phyloP scores from a whole-genome alignment of 139 green algal species.

The Micractinium sp. region DNA sequence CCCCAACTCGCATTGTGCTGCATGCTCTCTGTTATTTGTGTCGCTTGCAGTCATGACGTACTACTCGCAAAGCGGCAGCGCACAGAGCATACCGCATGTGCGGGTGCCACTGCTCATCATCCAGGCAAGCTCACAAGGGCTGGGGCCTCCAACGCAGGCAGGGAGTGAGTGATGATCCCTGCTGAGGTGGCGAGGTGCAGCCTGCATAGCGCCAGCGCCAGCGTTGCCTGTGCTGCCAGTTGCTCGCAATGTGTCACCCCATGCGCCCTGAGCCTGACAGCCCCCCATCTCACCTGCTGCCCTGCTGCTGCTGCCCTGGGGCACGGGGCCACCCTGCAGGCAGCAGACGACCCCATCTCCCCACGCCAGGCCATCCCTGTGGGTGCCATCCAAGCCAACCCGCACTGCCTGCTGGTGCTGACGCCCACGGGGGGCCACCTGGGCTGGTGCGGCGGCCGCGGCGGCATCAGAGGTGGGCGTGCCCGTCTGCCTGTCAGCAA shows the following conservation, averaged over 20 bases:
- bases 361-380: constrained; percentile 76
- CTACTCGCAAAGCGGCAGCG: constrained; percentile 68
- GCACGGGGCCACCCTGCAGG: constrained; percentile 41
- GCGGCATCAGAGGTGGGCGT: constrained; percentile 43
- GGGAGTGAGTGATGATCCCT: not conserved
- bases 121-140: not conserved
- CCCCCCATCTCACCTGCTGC: not conserved
- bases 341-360: constrained; percentile 89
- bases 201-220: not conserved
- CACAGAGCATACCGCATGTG: constrained; percentile 36
- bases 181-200: too few species aligned
- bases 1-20: too few species aligned
- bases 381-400: constrained; percentile 64
- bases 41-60: constrained; percentile 77
- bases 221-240: not conserved
- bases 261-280: not conserved
- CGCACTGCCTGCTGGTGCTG: constrained; percentile 68
- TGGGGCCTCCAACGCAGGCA: not conserved
- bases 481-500: too few species aligned
- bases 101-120: constrained; percentile 36
- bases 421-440: constrained; percentile 83
- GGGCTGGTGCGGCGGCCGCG: constrained; percentile 75
- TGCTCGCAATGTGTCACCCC: too few species aligned
- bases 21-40: too few species aligned
- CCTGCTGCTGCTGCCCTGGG: not conserved